Conservation (phyloP, 2,329 filamentous ascomycete genomes). For the Phialocephala subalpina region DNA sequence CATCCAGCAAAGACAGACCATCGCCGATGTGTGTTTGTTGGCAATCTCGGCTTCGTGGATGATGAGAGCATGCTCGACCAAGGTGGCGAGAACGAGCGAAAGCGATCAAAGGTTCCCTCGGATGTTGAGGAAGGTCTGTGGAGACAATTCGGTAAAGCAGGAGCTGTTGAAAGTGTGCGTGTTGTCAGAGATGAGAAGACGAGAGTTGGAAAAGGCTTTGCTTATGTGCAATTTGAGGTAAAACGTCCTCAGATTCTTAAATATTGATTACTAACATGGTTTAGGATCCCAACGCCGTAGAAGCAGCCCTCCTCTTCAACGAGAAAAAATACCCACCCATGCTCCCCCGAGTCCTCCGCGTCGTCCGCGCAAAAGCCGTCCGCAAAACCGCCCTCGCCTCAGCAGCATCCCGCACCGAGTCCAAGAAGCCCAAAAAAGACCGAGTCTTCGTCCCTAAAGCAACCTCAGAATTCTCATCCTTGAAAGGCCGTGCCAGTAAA, state of each 20-base stretch:
- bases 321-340: slow-evolving; percentile 94
- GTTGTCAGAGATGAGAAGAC: slow-evolving; percentile 91
- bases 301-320: slow-evolving; percentile 87
- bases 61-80: slow-evolving; percentile 79
- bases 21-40: slow-evolving; percentile 92
- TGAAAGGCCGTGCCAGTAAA: slow-evolving; percentile 76
- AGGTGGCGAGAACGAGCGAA: slow-evolving; percentile 73
- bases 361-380: slow-evolving; percentile 72
- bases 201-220: slow-evolving; percentile 94
- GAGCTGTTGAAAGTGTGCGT: slow-evolving; percentile 90
- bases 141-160: slow-evolving; percentile 79
- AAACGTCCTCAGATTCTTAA: slow-evolving; percentile 37
- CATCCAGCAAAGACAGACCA: slow-evolving; percentile 86
- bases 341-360: slow-evolving; percentile 87
- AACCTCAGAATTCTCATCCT: slow-evolving; percentile 73
- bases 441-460: slow-evolving; percentile 72
- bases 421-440: slow-evolving; percentile 49
- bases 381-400: slow-evolving; percentile 47
- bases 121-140: slow-evolving; percentile 95
- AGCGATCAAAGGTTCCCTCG: slow-evolving; percentile 76
- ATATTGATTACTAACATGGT: slow-evolving; percentile 31
- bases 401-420: slow-evolving; percentile 30
- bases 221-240: slow-evolving; percentile 93
- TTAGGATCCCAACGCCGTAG: slow-evolving; percentile 83
- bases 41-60: slow-evolving; percentile 95